Conservation (phyloP, 2,329 filamentous ascomycete species). For the Hortaea werneckii region DNA sequence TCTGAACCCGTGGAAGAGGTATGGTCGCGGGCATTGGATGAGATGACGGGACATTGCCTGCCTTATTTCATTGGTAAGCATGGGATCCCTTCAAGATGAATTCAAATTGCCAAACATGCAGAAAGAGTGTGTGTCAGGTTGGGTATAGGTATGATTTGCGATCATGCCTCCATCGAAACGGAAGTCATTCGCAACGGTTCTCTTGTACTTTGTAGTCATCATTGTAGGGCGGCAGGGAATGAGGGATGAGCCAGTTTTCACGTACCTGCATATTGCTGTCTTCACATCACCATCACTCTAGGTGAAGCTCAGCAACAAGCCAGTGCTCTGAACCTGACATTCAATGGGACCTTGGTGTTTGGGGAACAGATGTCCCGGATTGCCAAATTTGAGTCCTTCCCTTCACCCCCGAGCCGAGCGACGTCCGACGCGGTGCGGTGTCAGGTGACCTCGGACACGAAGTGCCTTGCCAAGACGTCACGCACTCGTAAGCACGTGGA, state of each 20-base stretch:
- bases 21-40: slow-evolving; percentile 42
- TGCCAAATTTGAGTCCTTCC: too few species aligned
- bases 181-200: slow-evolving; percentile 62
- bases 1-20: slow-evolving; percentile 36
- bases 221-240: neutral
- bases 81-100: slow-evolving; percentile 23
- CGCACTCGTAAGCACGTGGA: too few species aligned
- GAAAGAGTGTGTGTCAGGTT: slow-evolving; percentile 8
- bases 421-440: too few species aligned
- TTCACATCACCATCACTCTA: neutral
- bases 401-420: too few species aligned
- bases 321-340: too few species aligned
- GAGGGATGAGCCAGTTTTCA: neutral
- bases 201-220: slow-evolving; percentile 20
- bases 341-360: too few species aligned
- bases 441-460: too few species aligned
- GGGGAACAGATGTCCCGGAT: too few species aligned
- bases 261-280: neutral
- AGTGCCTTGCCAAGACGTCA: too few species aligned
- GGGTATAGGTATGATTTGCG: slow-evolving; percentile 31
- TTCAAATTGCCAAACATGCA: slow-evolving; percentile 11
- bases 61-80: too few species aligned
- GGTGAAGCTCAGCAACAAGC: too few species aligned
- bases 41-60: slow-evolving; percentile 33
- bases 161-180: slow-evolving; percentile 37